These are phyloP conservation scores for Metarhizium brunneum DNA, from an alignment of 2,329 filamentous ascomycete species.

Conservation along the genomic window DNA sequence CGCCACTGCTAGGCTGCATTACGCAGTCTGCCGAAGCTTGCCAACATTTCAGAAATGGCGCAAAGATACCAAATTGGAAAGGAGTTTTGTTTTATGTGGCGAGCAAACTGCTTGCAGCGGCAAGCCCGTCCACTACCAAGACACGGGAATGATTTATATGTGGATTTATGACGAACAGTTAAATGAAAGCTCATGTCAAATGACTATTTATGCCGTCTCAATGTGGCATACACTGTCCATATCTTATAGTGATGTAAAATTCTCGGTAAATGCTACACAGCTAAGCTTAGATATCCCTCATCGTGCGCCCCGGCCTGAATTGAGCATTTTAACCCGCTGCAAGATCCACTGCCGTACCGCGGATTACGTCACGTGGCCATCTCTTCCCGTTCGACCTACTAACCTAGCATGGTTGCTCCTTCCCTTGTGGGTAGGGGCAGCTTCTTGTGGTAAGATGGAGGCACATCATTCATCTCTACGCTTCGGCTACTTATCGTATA, in stretches of 20 bases:
- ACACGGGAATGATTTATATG: background rate
- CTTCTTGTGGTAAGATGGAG: background rate
- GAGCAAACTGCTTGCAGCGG: background rate
- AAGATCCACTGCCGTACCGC: background rate
- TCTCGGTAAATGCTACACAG: background rate
- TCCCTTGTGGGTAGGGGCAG: background rate
- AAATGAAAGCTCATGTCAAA: background rate
- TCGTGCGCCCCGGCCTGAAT: too few relatives aligned
- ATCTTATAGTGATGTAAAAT: background rate
- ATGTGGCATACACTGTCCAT: background rate
- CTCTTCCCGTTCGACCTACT: background rate
- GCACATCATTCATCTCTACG: background rate
- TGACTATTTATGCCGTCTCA: background rate
- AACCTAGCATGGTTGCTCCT: background rate
- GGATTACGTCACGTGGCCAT: background rate
- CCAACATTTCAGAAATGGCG: background rate
- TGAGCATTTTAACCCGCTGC: background rate
- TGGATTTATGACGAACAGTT: background rate
- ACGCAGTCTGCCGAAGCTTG: background rate
- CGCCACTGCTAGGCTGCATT: background rate
- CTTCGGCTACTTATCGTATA: too few relatives aligned
- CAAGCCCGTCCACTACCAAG: background rate
- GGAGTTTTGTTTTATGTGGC: background rate
- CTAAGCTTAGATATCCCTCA: too few relatives aligned
- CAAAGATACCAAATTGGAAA: slow-evolving; percentile 3